phyloP scores from a whole-genome alignment of 768 basidiomycete species.

The Lactarius pseudohatsudake region DNA sequence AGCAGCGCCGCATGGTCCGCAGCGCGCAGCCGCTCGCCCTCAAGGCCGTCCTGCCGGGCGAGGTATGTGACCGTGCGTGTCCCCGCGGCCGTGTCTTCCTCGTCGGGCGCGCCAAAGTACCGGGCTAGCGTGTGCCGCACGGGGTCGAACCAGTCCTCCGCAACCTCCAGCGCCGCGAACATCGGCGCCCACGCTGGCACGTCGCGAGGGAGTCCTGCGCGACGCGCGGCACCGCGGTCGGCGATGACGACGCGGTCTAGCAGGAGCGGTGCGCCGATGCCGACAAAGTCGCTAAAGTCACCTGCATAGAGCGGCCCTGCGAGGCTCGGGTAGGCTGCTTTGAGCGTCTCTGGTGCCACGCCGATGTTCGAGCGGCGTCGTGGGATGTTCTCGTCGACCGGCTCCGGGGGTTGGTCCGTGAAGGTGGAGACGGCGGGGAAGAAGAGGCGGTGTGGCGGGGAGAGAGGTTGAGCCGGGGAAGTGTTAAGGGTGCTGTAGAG shows the following conservation, averaged over 20 bases:
- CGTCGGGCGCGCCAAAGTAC: conserved; percentile 41
- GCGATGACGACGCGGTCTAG: conserved; percentile 76
- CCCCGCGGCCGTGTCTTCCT: conserved; percentile 21
- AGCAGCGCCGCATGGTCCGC: conserved; percentile 64
- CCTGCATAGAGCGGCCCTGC: conserved; percentile 58
- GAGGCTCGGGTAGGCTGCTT: conserved; percentile 72
- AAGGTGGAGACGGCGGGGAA: conserved; percentile 70
- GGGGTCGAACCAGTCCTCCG: conserved; percentile 44
- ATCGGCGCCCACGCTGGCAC: conserved; percentile 37
- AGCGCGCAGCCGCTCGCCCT: conserved; percentile 48
- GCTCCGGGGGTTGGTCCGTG: conserved; percentile 42
- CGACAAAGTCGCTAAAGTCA: conserved; percentile 77
- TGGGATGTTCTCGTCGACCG: conserved; percentile 30
- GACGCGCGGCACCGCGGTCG: conserved; percentile 65
- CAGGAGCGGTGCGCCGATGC: conserved; percentile 67
- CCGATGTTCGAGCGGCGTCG: conserved; percentile 38
- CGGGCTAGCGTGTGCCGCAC: conserved; percentile 43
- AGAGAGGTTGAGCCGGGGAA: conserved; percentile 28
- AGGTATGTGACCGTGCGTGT: conserved; percentile 66
- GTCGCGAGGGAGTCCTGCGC: conserved; percentile 17
- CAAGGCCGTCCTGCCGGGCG: conserved; percentile 53
- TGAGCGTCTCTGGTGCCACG: conserved; percentile 37
- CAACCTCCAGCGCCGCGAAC: conserved; percentile 40
- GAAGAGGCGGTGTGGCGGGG: conserved; percentile 52
- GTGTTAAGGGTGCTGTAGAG: conserved; percentile 65